A percentile compares a stretch with the other conserved stretches of the same genome.
Conservation (phyloP, 257 asterid species). For the Scutellaria minor region DNA sequence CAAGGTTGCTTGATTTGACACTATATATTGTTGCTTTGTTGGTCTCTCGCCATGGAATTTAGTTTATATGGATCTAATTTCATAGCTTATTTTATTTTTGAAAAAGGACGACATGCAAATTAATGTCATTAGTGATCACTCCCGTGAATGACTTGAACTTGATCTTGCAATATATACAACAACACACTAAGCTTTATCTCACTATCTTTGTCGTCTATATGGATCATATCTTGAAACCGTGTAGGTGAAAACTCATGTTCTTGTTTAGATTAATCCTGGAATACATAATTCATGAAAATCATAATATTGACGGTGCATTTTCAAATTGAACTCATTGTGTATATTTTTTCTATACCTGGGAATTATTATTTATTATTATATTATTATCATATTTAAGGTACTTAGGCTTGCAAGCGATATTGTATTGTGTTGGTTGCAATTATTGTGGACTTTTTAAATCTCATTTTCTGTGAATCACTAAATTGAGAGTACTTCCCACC, state of each 20-base stretch:
- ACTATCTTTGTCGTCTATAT: neutral
- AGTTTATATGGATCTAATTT: neutral
- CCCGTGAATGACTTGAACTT: conserved; percentile 8
- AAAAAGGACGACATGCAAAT: conserved; percentile 11
- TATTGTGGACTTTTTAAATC: neutral
- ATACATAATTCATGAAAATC: conserved; percentile 14
- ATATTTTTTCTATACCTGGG: conserved; percentile 5
- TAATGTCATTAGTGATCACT: neutral
- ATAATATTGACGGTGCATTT: conserved; percentile 20
- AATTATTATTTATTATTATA: neutral
- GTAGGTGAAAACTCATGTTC: neutral
- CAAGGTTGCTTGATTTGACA: conserved; percentile 26
- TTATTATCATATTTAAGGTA: conserved; percentile 19
- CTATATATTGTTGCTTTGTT: neutral
- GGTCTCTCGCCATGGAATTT: neutral
- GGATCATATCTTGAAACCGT: neutral
- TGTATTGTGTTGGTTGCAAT: conserved; percentile 13
- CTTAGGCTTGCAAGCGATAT: conserved; percentile 26
- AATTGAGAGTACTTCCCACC: conserved; percentile 9
- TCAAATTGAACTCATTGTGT: conserved; percentile 4
- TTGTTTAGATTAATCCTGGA: conserved; percentile 10
- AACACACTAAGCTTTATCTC: neutral
- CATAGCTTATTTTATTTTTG: conserved; percentile 14
- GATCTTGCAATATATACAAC: neutral
- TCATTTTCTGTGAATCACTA: conserved; percentile 6